Conservation (phyloP, 306 rosid species). For the Cucurbita argyrosperma region DNA sequence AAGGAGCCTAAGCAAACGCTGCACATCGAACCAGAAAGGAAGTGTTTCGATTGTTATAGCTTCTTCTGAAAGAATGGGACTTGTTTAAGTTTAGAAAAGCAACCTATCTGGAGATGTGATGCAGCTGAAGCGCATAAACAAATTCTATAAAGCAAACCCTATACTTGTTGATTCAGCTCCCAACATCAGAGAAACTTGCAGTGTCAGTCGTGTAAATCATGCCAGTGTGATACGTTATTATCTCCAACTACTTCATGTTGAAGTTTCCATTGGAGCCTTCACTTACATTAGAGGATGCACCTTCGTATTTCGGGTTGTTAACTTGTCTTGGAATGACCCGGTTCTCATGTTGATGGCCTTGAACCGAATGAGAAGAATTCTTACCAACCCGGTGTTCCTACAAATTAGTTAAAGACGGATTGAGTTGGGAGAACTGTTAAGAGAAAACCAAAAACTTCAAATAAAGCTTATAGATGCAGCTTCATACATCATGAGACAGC, state of each 20-base stretch:
- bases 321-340: conserved; percentile 21
- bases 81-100: conserved; percentile 24
- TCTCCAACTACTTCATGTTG: conserved; percentile 46
- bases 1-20: background rate
- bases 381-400: conserved; percentile 45
- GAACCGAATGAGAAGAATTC: conserved; percentile 35
- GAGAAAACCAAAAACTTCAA: background rate
- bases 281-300: conserved; percentile 34
- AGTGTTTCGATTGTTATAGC: background rate
- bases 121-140: conserved; percentile 7
- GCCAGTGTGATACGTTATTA: conserved; percentile 9
- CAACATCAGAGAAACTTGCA: conserved; percentile 11
- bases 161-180: conserved; percentile 2
- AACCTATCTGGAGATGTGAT: conserved; percentile 18
- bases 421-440: background rate
- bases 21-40: background rate
- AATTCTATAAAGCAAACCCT: background rate
- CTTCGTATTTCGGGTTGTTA: conserved; percentile 31
- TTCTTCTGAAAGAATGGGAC: conserved; percentile 14
- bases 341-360: conserved; percentile 27
- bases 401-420: conserved; percentile 2
- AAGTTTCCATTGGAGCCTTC: conserved; percentile 36
- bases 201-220: conserved; percentile 22
- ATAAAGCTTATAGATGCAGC: background rate
- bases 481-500: conserved; percentile 53